Conservation (phyloP, 2,329 filamentous ascomycete genomes). For the Cladophialophora psammophila region DNA sequence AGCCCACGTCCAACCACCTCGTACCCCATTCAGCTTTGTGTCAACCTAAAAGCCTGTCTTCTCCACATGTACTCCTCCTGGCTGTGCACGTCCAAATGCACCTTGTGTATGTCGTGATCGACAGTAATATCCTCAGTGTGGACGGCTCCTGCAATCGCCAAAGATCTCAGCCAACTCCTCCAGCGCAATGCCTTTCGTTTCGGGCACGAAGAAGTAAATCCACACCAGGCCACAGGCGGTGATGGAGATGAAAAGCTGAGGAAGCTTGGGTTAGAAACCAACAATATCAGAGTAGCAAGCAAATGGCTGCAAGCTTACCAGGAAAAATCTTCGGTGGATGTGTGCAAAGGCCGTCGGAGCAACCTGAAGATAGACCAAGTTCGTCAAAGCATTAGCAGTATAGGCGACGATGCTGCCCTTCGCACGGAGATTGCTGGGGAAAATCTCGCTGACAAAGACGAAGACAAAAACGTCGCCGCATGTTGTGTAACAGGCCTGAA, state of each 20-base stretch:
- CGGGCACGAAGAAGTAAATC: conserved; percentile 47
- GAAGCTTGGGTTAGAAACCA: not conserved
- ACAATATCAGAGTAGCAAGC: conserved; percentile 4
- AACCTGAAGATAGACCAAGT: conserved; percentile 26
- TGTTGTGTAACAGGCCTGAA: conserved; percentile 16
- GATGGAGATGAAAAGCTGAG: conserved; percentile 41
- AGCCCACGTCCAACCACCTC: not conserved
- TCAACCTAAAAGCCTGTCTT: not conserved
- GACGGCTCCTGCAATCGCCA: conserved; percentile 40
- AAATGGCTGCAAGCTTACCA: conserved; percentile 31
- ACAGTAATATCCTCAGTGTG: conserved; percentile 28
- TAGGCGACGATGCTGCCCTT: conserved; percentile 21
- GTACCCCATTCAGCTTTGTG: not conserved
- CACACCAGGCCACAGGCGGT: conserved; percentile 42
- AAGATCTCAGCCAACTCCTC: conserved; percentile 48
- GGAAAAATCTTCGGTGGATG: conserved; percentile 45
- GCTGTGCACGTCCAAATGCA: conserved; percentile 1
- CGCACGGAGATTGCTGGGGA: conserved; percentile 24
- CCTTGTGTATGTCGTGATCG: not conserved
- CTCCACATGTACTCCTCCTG: not conserved
- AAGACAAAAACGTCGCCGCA: conserved; percentile 19
- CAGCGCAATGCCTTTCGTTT: conserved; percentile 46
- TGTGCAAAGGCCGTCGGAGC: conserved; percentile 42
- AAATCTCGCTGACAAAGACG: conserved; percentile 22
- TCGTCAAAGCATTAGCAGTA: conserved; percentile 15